phyloP scores from a whole-genome alignment of 202 grass and related monocot species.

The Schoenoplectus tabernaemontani region DNA sequence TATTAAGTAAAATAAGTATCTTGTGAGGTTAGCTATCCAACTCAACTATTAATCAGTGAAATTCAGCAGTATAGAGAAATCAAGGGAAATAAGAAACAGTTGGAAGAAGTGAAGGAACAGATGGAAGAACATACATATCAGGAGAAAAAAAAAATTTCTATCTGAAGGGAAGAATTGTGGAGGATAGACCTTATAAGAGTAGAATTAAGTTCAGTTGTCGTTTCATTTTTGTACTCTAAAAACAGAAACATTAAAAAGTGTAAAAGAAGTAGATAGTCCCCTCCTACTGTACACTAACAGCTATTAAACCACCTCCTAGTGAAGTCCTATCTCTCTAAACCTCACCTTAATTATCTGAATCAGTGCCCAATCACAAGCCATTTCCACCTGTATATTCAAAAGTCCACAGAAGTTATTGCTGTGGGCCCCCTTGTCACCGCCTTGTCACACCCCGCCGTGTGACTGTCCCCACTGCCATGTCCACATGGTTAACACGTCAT shows the following conservation, averaged over 20 bases:
- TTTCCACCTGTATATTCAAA: background rate
- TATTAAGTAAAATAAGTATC: too few species aligned
- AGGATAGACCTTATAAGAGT: too few species aligned
- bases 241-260: background rate
- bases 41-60: background rate
- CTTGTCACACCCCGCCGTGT: background rate
- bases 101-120: too few species aligned
- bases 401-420: background rate
- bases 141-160: too few species aligned
- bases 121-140: too few species aligned
- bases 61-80: background rate
- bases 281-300: slow-evolving; percentile 29
- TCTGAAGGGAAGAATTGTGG: too few species aligned
- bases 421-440: background rate
- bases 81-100: background rate
- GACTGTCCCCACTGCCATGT: background rate
- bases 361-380: slow-evolving; percentile 1
- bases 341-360: slow-evolving; percentile 13
- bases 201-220: background rate
- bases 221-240: background rate
- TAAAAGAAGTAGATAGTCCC: too few species aligned
- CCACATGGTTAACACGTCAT: background rate
- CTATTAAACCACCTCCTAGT: slow-evolving; percentile 50
- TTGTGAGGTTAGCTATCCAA: background rate
- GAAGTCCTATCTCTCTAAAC: slow-evolving; percentile 18